phyloP scores from a whole-genome alignment of 108 stramenopile species.

The Fragilariopsis cylindrus region DNA sequence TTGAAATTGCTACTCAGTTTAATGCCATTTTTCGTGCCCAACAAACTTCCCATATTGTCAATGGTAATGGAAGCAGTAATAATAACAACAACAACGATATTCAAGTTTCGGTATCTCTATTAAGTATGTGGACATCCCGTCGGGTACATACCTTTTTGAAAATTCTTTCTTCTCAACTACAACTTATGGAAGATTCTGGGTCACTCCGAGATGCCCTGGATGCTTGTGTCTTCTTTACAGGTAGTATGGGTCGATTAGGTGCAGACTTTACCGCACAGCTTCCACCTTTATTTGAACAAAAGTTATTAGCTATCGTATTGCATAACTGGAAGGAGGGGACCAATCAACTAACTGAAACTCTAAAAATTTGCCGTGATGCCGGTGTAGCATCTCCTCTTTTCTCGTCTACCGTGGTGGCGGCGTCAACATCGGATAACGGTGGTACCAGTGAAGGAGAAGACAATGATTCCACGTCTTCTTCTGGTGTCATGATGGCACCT shows the following conservation, averaged over 20 bases:
- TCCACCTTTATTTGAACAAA: slow-evolving; percentile 70
- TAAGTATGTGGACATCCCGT: slow-evolving; percentile 83
- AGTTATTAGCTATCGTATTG: slow-evolving; percentile 52
- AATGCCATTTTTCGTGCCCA: slow-evolving; percentile 81
- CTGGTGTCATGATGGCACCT: slow-evolving; percentile 41
- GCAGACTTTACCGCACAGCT: slow-evolving; percentile 80
- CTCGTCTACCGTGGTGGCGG: slow-evolving; percentile 39
- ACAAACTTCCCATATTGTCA: slow-evolving; percentile 19
- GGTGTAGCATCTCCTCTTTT: slow-evolving; percentile 73
- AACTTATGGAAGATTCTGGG: slow-evolving; percentile 65
- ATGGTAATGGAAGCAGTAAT: slow-evolving; percentile 9
- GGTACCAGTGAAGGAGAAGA: slow-evolving; percentile 17
- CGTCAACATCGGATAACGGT: slow-evolving; percentile 10
- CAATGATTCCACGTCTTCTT: not conserved
- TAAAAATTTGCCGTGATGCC: slow-evolving; percentile 77
- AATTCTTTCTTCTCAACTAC: slow-evolving; percentile 41
- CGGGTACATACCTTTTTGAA: slow-evolving; percentile 72
- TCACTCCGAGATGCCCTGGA: slow-evolving; percentile 82
- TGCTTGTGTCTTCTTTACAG: slow-evolving; percentile 78
- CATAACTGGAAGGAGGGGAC: slow-evolving; percentile 71
- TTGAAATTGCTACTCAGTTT: slow-evolving; percentile 87
- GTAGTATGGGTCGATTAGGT: slow-evolving; percentile 82
- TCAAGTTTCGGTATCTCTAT: slow-evolving; percentile 52
- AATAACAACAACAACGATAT: not conserved
- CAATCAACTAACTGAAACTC: slow-evolving; percentile 58